Percentiles rank a stretch among this genome's conserved stretches.
phyloP scores from a whole-genome alignment of 208 protist genomes.

The Crithidia thermophila region DNA sequence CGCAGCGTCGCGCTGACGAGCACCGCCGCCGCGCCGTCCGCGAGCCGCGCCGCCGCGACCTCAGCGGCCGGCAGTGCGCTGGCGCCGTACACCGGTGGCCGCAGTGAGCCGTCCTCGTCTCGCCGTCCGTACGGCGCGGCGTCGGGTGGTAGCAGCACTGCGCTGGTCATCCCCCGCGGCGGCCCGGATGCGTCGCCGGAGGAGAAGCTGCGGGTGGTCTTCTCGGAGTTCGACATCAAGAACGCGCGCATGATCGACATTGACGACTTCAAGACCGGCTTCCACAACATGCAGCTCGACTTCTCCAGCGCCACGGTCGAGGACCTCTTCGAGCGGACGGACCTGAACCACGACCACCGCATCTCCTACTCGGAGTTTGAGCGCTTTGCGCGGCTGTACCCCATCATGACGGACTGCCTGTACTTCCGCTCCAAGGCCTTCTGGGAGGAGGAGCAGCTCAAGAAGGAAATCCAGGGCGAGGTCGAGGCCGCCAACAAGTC shows the following conservation, averaged over 20 bases:
- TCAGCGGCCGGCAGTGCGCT: constrained; percentile 51
- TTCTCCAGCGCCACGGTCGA: constrained; percentile 88
- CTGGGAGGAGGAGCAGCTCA: constrained; percentile 90
- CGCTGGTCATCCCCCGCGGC: constrained; percentile 59
- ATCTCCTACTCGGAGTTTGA: constrained; percentile 92
- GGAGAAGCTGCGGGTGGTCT: constrained; percentile 90
- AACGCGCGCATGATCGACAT: constrained; percentile 76
- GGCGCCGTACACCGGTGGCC: constrained; percentile 65
- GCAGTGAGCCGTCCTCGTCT: constrained; percentile 45
- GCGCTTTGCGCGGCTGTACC: constrained; percentile 87
- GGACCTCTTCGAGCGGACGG: constrained; percentile 89
- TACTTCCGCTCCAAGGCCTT: constrained; percentile 93
- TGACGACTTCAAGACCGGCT: constrained; percentile 84
- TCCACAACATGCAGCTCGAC: constrained; percentile 82
- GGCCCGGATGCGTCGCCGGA: constrained; percentile 70
- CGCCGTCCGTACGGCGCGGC: constrained; percentile 36
- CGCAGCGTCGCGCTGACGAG: constrained; percentile 18
- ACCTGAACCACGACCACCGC: constrained; percentile 80
- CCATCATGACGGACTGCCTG: constrained; percentile 92
- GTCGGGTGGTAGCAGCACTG: constrained; percentile 29
- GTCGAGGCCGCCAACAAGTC: constrained; percentile 69
- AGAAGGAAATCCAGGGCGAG: constrained; percentile 82
- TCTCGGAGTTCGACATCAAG: constrained; percentile 87
- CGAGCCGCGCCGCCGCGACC: constrained; percentile 20
- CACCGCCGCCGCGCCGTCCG: constrained; percentile 12